These are phyloP conservation scores for Salvia miltiorrhiza DNA, from an alignment of 257 asterid genomes.

Conservation along the genomic window DNA sequence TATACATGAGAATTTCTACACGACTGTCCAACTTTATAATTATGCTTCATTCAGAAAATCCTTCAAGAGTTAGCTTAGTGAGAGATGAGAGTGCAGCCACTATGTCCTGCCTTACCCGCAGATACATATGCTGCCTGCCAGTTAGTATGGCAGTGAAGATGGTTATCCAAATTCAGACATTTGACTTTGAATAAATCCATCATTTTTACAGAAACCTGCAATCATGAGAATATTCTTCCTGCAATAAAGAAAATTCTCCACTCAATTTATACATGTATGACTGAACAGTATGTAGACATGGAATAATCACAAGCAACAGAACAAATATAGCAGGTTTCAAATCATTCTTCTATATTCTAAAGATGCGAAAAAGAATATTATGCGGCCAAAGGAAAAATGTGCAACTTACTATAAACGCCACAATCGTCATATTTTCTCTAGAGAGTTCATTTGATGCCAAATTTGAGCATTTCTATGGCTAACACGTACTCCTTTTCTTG, in stretches of 20 bases:
- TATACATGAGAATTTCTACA: not conserved
- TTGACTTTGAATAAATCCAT: not conserved
- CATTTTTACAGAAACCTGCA: not conserved
- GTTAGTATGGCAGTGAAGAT: not conserved
- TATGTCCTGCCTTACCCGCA: not conserved
- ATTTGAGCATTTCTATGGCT: slow-evolving; percentile 11
- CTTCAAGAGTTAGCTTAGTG: not conserved
- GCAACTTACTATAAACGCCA: slow-evolving; percentile 1
- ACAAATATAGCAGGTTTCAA: not conserved
- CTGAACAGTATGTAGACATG: not conserved
- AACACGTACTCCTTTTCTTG: slow-evolving; percentile 20
- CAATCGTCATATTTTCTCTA: no score
- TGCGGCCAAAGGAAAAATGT: not conserved
- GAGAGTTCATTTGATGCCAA: slow-evolving; percentile 19
- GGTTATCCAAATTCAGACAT: not conserved
- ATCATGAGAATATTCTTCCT: slow-evolving; percentile 9
- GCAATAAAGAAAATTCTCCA: not conserved
- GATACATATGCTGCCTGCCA: slow-evolving; percentile 12
- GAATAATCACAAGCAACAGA: slow-evolving; percentile 7
- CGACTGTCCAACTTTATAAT: not conserved
- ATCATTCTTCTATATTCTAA: not conserved
- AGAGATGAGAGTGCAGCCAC: slow-evolving; percentile 3
- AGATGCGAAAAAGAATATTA: slow-evolving; percentile 22
- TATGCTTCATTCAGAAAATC: slow-evolving; percentile 15
- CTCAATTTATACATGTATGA: not conserved